Base-by-base conservation (phyloP, 371 early-diverging fungal genomes). In the Umbelopsis sp. region DNA sequence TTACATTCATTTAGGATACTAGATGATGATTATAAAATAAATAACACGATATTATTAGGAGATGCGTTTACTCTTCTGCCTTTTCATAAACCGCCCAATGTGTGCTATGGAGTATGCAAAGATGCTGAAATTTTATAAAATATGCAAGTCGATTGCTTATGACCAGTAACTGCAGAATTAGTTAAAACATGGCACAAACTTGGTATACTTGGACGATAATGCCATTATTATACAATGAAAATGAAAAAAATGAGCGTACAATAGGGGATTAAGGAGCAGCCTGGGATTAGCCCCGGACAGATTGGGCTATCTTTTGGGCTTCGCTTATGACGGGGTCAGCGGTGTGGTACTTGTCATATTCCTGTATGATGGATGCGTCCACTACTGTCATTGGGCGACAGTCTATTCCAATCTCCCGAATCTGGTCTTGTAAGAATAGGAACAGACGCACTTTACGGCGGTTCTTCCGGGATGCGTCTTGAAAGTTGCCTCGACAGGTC, bases 371-470 rank as follows among this genome's bases (percentile, higher is more conserved):
- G 12, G 57, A 35, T 18, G 16, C 11, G 29, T 57, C 57, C 18
- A 57, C 29, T 3, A 57, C 35, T 16, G 57, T n/a, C 57, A 57
- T 57, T 57, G 57, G 57, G 57, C 57, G 57, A 35, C 57, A 57
- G 18, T 57, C 57, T 14, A 57, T 57, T 16, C 57, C 57, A 35
- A 57, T 9, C 5, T 29, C 35, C 14, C 29, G 57, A 6, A 57
- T 57, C 29, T 57, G 57, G 7, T 57, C 57, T 35, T 57, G 57
- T 18, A 57, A 57, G 57, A 57, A 57, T 16, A 57, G 29, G 32
- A 25, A 57, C 14, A 57, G 57, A 1, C 57, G 57, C 16, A 57
- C 57, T 57, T 57, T 57, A 10, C 57, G 57, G 4, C 29, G 29
- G 35, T 57, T 57, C 29, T 57, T 57, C 18, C 57, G 57, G 4